Percentiles rank a stretch among this genome's conserved stretches.
Conservation (phyloP, 768 basidiomycete species). For the Kwoniella dejecticola region DNA sequence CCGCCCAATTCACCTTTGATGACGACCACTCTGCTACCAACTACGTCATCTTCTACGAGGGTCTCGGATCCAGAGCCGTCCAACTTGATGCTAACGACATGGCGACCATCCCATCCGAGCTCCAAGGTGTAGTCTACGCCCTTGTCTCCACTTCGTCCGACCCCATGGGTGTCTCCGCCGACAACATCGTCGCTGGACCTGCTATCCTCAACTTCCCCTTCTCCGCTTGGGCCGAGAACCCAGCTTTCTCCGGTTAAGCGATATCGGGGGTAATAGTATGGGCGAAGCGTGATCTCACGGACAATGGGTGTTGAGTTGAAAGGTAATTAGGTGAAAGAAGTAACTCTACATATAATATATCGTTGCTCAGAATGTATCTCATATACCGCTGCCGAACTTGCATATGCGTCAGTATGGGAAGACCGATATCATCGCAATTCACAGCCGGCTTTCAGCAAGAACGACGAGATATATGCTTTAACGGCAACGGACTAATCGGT, state of each 20-base stretch:
- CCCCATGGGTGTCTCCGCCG: constrained; percentile 55
- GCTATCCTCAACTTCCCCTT: constrained; percentile 56
- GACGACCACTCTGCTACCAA: constrained; percentile 51
- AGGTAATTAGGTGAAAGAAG: too few relatives aligned
- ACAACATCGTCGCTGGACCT: constrained; percentile 64
- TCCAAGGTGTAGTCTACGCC: constrained; percentile 45
- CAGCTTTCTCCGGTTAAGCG: constrained; percentile 32
- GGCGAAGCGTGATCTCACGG: too few relatives aligned
- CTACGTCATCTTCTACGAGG: constrained; percentile 46
- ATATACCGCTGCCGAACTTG: too few relatives aligned
- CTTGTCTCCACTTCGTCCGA: constrained; percentile 37
- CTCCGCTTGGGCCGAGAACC: constrained; percentile 31
- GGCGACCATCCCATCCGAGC: constrained; percentile 36
- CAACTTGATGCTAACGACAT: constrained; percentile 34
- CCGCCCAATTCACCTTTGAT: constrained; percentile 62
- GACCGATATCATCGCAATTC: too few relatives aligned
- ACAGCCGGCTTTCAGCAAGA: too few relatives aligned
- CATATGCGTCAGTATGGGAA: too few relatives aligned
- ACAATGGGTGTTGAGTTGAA: too few relatives aligned
- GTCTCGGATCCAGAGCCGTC: constrained; percentile 33
- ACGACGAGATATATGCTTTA: too few relatives aligned
- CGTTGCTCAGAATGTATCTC: too few relatives aligned
- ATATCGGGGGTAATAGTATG: not conserved
- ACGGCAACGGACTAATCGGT: too few relatives aligned
- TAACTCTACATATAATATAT: too few relatives aligned